Evolutionary conservation across 495 filamentous ascomycete genomes (phyloP).

Genomic region (Stereocaulon alpinum): DNA sequence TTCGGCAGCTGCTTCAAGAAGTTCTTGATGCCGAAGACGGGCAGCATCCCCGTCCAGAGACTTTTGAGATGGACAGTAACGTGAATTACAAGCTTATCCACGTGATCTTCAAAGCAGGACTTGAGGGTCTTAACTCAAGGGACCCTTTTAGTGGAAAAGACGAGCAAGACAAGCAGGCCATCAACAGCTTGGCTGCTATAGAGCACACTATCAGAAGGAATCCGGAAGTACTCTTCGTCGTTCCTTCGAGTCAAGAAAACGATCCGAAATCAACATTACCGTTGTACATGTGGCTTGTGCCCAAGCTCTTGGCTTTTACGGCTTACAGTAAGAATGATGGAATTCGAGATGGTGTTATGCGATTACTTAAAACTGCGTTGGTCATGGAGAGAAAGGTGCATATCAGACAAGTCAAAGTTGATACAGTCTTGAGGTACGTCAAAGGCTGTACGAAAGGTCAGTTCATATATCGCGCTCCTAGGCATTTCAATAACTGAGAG

Average conservation of each 20-base stretch:
- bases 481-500: conserved; percentile 19
- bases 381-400: conserved; percentile 15
- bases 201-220: conserved; percentile 60
- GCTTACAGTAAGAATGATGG: conserved; percentile 25
- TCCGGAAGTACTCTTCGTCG: conserved; percentile 55
- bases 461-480: conserved; percentile 10
- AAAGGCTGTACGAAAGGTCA: conserved; percentile 15
- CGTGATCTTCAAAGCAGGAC: conserved; percentile 69
- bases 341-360: conserved; percentile 11
- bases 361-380: conserved; percentile 3
- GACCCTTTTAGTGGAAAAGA: conserved; percentile 48
- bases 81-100: conserved; percentile 76
- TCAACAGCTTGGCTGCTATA: conserved; percentile 63
- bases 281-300: conserved; percentile 71
- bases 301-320: conserved; percentile 48
- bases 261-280: conserved; percentile 34
- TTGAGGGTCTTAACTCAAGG: conserved; percentile 52
- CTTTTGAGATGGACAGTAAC: conserved; percentile 53
- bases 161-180: conserved; percentile 45
- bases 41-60: conserved; percentile 28
- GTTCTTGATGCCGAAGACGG: conserved; percentile 40
- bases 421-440: conserved; percentile 19
- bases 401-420: conserved; percentile 14
- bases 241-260: conserved; percentile 23
- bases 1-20: conserved; percentile 56